Conservation (phyloP, 495 filamentous ascomycete species). For the Penicillium herquei region DNA sequence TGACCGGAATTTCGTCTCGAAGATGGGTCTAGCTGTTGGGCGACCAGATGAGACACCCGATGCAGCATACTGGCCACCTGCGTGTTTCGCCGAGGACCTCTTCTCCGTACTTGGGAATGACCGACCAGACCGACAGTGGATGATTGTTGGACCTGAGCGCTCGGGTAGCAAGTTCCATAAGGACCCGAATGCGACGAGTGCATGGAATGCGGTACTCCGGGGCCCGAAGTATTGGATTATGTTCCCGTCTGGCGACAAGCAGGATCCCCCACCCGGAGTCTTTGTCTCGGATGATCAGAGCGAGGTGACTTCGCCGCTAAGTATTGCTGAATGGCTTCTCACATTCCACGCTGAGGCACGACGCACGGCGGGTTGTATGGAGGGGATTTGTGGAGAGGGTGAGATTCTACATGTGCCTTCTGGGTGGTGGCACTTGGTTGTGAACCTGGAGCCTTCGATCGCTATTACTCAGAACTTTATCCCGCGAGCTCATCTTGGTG, state of each 20-base stretch:
- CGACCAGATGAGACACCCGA: constrained; percentile 37
- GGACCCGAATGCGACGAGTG: constrained; percentile 72
- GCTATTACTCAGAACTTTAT: constrained; percentile 98
- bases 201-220: constrained; percentile 92
- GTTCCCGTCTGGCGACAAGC: constrained; percentile 68
- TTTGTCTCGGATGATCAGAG: constrained; percentile 89
- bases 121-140: constrained; percentile 86
- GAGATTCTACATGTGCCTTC: constrained; percentile 91
- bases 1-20: constrained; percentile 81
- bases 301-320: constrained; percentile 91
- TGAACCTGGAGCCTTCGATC: constrained; percentile 79
- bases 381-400: constrained; percentile 83
- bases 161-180: constrained; percentile 98
- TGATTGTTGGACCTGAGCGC: constrained; percentile 85
- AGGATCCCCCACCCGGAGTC: constrained; percentile 77
- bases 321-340: constrained; percentile 94
- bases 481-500: constrained; percentile 67
- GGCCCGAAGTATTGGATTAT: constrained; percentile 99
- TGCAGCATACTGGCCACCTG: constrained; percentile 76
- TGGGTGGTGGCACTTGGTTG: constrained; percentile 96
- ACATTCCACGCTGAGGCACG: constrained; percentile 89
- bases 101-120: constrained; percentile 79
- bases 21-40: constrained; percentile 72
- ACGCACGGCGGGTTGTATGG: constrained; percentile 70
- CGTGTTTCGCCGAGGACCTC: constrained; percentile 84